Evolutionary conservation across 1,284 basidiomycete species (phyloP).

Genomic region (Porodaedalea pini): DNA sequence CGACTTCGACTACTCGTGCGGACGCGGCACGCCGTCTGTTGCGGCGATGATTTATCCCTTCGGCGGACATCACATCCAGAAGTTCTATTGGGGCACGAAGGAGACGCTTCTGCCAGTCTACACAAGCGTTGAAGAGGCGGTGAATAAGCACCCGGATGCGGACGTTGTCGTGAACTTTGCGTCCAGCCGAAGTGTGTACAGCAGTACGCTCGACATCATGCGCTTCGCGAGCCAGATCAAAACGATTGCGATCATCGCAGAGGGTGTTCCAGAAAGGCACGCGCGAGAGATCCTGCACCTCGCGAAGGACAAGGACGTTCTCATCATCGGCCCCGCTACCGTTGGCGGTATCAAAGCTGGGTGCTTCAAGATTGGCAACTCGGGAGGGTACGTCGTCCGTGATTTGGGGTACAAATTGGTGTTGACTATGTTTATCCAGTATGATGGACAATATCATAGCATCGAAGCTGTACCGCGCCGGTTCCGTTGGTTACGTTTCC

Average conservation of each 20-base stretch:
- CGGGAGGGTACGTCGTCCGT: conserved; percentile 69
- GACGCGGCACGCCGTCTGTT: conserved; percentile 88
- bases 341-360: conserved; percentile 99
- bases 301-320: conserved; percentile 81
- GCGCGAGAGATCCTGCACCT: conserved; percentile 94
- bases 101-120: conserved; percentile 98
- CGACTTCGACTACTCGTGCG: conserved; percentile 99
- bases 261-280: conserved; percentile 98
- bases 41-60: conserved; percentile 99
- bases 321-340: conserved; percentile 98
- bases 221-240: conserved; percentile 62
- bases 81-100: conserved; percentile 99
- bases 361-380: conserved; percentile 99
- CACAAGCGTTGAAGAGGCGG: conserved; percentile 89
- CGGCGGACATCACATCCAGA: conserved; percentile 99
- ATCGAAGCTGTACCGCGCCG: conserved; percentile 97
- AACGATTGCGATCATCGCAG: conserved; percentile 92
- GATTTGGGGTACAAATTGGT: conserved; percentile 4
- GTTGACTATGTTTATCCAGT: conserved; percentile 36
- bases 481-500: conserved; percentile 97
- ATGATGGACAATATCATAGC: conserved; percentile 99
- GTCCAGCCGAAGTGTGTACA: conserved; percentile 91
- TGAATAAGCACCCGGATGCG: conserved; percentile 93
- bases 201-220: conserved; percentile 88
- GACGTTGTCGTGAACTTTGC: conserved; percentile 99